Evolutionary conservation across 306 rosid genomes (phyloP).

Genomic region (Carpinus fangiana): DNA sequence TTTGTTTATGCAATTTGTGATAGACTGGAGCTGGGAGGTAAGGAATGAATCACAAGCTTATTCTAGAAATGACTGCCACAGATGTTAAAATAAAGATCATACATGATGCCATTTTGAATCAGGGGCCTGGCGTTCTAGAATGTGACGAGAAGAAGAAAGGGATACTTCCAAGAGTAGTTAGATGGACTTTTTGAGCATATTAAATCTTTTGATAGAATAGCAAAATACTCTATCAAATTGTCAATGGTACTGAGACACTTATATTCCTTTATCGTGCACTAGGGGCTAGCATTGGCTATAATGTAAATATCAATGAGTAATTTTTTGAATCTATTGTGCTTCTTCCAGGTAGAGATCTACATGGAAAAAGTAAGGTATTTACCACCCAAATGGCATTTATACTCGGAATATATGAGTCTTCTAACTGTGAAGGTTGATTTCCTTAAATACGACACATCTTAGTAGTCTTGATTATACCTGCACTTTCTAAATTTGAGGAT

Average conservation of each 20-base stretch:
- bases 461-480: not conserved
- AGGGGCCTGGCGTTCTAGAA: slow-evolving; percentile 71
- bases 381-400: not conserved
- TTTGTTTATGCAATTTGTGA: slow-evolving; percentile 25
- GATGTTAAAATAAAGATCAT: slow-evolving; percentile 7
- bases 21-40: slow-evolving; percentile 98
- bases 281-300: not conserved
- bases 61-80: slow-evolving; percentile 10
- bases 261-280: not conserved
- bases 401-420: not conserved
- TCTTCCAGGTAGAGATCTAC: slow-evolving; percentile 77
- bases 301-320: slow-evolving; percentile 1
- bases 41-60: slow-evolving; percentile 1
- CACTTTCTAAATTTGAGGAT: slow-evolving; percentile 18
- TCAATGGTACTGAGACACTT: slow-evolving; percentile 62
- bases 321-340: slow-evolving; percentile 19
- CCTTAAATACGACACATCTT: not conserved
- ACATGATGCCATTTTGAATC: slow-evolving; percentile 28
- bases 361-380: slow-evolving; percentile 86
- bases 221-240: slow-evolving; percentile 53
- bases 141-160: slow-evolving; percentile 61
- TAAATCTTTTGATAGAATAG: slow-evolving; percentile 41
- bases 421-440: slow-evolving; percentile 6
- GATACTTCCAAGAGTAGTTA: slow-evolving; percentile 71
- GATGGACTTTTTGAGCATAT: slow-evolving; percentile 65